Conservation (phyloP, 192 early-diverging fungal species). For the Linnemannia hyalina region DNA sequence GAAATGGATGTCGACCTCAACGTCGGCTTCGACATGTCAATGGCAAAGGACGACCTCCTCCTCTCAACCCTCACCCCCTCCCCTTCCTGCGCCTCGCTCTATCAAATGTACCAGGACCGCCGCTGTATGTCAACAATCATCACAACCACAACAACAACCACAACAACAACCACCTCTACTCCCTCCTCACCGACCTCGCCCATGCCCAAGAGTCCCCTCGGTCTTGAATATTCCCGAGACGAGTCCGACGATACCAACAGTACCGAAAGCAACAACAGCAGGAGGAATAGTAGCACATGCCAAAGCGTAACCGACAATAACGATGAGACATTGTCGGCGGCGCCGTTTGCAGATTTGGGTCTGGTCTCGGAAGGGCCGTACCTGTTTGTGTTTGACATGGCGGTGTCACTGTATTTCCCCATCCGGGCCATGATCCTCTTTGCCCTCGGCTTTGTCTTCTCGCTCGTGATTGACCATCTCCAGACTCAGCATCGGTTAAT, state of each 20-base stretch:
- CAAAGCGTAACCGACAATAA: not conserved
- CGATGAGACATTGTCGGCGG: not conserved
- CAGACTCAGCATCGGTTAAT: constrained; percentile 71
- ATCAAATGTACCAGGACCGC: constrained; percentile 19
- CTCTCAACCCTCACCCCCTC: constrained; percentile 24
- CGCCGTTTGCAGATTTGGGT: not conserved
- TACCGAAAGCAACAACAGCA: not conserved
- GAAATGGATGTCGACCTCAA: constrained; percentile 28
- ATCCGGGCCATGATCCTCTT: constrained; percentile 69
- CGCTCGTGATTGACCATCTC: constrained; percentile 72
- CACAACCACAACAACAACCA: constrained; percentile 16
- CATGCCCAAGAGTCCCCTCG: not conserved
- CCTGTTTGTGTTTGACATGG: constrained; percentile 28
- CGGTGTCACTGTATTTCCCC: constrained; percentile 55
- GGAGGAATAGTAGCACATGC: constrained; percentile 3
- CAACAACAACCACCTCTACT: constrained; percentile 4
- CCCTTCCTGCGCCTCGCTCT: constrained; percentile 27
- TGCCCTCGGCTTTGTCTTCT: constrained; percentile 69
- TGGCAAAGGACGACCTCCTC: constrained; percentile 23
- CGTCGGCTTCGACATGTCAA: constrained; percentile 14
- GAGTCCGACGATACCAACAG: not conserved
- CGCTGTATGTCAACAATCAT: not conserved
- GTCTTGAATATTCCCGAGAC: not conserved
- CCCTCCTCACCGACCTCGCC: not conserved
- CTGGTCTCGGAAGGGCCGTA: constrained; percentile 36